Evolutionary conservation across 2,329 filamentous ascomycete genomes (phyloP).

Genomic region (Botrytis pseudocinerea): DNA sequence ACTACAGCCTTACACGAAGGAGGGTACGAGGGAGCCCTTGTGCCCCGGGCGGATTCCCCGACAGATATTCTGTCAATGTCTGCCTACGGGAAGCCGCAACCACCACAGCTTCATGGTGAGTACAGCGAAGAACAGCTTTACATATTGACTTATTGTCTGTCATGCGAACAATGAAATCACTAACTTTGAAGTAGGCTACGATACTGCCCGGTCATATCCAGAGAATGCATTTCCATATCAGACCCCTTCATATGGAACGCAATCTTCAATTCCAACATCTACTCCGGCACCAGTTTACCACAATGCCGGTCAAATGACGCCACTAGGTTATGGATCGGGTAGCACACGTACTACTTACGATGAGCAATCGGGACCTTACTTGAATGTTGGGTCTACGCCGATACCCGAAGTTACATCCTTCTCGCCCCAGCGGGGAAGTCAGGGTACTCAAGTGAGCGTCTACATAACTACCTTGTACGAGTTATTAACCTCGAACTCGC

Average conservation of each 20-base stretch:
- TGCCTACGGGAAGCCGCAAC: conserved; percentile 74
- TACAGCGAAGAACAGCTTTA: conserved; percentile 38
- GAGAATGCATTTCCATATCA: conserved; percentile 50
- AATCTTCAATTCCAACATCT: conserved; percentile 49
- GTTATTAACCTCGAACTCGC: conserved; percentile 58
- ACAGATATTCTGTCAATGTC: conserved; percentile 66
- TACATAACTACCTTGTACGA: conserved; percentile 77
- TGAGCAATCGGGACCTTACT: conserved; percentile 65
- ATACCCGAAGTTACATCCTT: conserved; percentile 67
- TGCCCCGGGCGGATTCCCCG: conserved; percentile 40
- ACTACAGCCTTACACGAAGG: conserved; percentile 42
- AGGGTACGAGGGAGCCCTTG: conserved; percentile 41
- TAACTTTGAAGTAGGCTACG: conserved; percentile 37
- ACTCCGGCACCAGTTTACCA: conserved; percentile 35
- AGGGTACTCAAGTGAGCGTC: conserved; percentile 70
- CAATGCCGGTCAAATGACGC: conserved; percentile 36
- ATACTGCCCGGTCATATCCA: conserved; percentile 37
- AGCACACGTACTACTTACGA: conserved; percentile 56
- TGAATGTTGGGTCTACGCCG: conserved; percentile 60
- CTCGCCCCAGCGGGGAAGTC: conserved; percentile 66
- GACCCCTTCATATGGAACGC: conserved; percentile 50
- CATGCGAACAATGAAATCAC: conserved; percentile 15
- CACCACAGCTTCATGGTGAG: conserved; percentile 80
- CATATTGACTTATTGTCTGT: conserved; percentile 12
- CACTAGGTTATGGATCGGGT: conserved; percentile 46